Conservation (phyloP, 192 early-diverging fungal species). For the Coemansia sp. region DNA sequence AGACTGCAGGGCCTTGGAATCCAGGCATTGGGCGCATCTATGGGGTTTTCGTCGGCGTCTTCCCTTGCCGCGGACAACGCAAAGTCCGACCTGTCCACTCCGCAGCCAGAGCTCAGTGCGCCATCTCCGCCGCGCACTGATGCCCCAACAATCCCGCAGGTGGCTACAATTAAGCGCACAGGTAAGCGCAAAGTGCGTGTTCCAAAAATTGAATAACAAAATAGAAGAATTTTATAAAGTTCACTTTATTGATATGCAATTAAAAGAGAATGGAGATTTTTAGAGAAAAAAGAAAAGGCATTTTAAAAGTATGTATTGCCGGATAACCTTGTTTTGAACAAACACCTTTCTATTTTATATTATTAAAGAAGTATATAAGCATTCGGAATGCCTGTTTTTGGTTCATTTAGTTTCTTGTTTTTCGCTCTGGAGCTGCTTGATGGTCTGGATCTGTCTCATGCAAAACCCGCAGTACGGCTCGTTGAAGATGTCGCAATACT, state of each 20-base stretch:
- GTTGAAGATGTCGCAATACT: neutral
- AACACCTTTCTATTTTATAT: neutral
- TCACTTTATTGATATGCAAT: neutral
- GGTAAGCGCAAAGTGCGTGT: conserved; percentile 54
- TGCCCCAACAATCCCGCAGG: neutral
- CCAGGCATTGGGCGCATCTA: conserved; percentile 3
- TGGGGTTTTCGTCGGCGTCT: neutral
- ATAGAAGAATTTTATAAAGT: too few relatives aligned
- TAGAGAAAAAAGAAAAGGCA: too few relatives aligned
- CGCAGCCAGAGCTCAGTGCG: conserved; percentile 5
- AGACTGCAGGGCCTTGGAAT: conserved; percentile 1
- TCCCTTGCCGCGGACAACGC: neutral
- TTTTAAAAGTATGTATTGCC: too few relatives aligned
- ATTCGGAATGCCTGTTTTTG: too few relatives aligned
- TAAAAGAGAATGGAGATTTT: neutral
- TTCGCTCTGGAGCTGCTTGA: neutral
- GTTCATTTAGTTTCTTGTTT: neutral
- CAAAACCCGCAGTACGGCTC: neutral
- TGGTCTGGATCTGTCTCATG: neutral
- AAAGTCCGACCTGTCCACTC: neutral
- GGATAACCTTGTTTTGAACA: too few relatives aligned
- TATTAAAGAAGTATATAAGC: neutral
- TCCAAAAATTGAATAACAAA: conserved; percentile 37
- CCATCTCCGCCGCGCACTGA: neutral
- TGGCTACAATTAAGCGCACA: conserved; percentile 39